Base-by-base conservation (phyloP, 495 filamentous ascomycete genomes). In the Daldinia concentrica region DNA sequence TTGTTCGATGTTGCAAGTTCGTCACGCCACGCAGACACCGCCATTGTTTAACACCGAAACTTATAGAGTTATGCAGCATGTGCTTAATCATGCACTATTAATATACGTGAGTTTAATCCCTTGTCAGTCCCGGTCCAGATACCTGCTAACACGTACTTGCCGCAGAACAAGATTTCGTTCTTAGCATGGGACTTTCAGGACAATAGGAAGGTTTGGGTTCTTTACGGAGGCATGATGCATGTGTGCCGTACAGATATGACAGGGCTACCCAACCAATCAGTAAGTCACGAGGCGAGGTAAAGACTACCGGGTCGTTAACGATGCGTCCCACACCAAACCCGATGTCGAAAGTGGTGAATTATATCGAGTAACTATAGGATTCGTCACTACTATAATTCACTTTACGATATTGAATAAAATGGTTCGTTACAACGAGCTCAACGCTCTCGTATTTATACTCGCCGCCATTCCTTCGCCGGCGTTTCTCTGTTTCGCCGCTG, bases 1-100 rank as follows among this genome's bases (percentile, higher is more conserved):
- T 29, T 30, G 50, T 54, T n/a, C 27, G 50, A 54, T 54, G 27
- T 54, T 54, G 50, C 50, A 54, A 54, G 50, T 54, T 54, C 50
- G 50, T 54, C 50, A 30, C 27, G 27, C 50, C 50, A 54, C 50
- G 27, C 50, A 15, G 50, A 30, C 50, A 54, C 50, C 50, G 50
- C 50, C 6, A 4, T 54, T 30, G 12, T 14, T 48, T 22, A 24
- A 24, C 43, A 1, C 43, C 43, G 43, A 48, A 4, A 7, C 24
- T 8, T 30, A 29, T 30, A 4, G 4, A 30, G 7, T 26, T 54
- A 17, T 30, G 12, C 50, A 3, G 12, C 50, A 29, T 54, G 17
- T n/a, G 4, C 41, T 30, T 24, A 30, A 27, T 14, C 50, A 7
- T 26, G n/a, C 12, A 6, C 7, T 30, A 54, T n/a, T 30, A 54